These are phyloP conservation scores for Rhodotorula sp. DNA, from an alignment of 1,284 basidiomycete species.

Conservation along the genomic window DNA sequence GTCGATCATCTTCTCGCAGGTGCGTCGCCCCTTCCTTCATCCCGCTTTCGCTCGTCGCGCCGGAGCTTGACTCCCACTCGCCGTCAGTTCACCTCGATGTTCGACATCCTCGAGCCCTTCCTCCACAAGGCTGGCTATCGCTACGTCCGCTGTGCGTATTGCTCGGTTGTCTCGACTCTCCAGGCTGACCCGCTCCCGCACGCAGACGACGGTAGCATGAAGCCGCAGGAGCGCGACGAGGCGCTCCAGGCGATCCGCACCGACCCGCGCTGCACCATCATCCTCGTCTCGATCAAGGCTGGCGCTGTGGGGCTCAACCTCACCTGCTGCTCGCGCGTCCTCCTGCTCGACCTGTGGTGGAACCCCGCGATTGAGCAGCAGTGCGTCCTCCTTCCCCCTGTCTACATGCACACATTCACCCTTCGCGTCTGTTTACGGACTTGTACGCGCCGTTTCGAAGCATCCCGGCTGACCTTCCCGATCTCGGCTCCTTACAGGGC, in stretches of 20 bases:
- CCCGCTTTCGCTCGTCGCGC: conserved; percentile 49
- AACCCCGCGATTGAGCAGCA: conserved; percentile 53
- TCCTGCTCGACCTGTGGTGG: conserved; percentile 72
- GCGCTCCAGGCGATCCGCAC: conserved; percentile 71
- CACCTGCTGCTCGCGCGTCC: conserved; percentile 66
- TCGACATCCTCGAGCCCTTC: conserved; percentile 83
- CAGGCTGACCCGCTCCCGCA: not conserved
- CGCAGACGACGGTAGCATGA: conserved; percentile 40
- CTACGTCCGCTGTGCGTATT: conserved; percentile 76
- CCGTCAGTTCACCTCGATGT: conserved; percentile 81
- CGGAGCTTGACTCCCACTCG: not conserved
- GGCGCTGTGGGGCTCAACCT: conserved; percentile 74
- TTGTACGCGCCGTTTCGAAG: conserved; percentile 16
- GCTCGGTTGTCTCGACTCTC: not conserved
- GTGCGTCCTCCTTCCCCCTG: conserved; percentile 82
- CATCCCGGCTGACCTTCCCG: not conserved
- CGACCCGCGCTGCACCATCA: conserved; percentile 64
- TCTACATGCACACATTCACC: too few relatives aligned
- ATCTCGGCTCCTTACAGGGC: conserved; percentile 62
- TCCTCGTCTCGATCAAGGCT: conserved; percentile 89
- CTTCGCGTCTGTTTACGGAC: too few relatives aligned
- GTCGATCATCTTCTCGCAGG: conserved; percentile 70
- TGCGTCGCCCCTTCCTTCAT: conserved; percentile 4
- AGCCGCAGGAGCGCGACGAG: conserved; percentile 65
- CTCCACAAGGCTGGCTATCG: conserved; percentile 65